phyloP scores from a whole-genome alignment of 2,329 filamentous ascomycete genomes.

The Xylariaceae sp. region DNA sequence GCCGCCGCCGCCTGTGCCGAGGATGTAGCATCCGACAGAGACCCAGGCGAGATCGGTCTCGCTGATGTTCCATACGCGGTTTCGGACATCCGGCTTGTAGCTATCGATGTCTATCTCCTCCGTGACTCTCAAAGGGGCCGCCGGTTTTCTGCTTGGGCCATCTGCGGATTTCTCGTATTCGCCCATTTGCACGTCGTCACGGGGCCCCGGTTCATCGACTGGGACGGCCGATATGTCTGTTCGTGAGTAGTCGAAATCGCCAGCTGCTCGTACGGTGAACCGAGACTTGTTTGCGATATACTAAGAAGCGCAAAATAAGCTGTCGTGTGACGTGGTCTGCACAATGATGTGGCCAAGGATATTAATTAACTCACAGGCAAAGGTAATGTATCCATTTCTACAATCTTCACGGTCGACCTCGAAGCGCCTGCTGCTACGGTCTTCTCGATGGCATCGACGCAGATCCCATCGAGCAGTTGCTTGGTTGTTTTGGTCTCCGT shows the following conservation, averaged over 20 bases:
- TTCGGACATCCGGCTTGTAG: constrained; percentile 57
- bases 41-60: constrained; percentile 66
- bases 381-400: constrained; percentile 61
- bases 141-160: constrained; percentile 15
- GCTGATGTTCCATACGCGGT: constrained; percentile 63
- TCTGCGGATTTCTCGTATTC: constrained; percentile 33
- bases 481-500: constrained; percentile 50
- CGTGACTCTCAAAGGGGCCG: constrained; percentile 19
- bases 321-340: background rate
- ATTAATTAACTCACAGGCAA: constrained; percentile 53
- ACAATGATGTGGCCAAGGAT: background rate
- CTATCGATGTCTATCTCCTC: constrained; percentile 38
- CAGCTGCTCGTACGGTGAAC: constrained; percentile 66
- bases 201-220: constrained; percentile 17
- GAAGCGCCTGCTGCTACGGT: constrained; percentile 54
- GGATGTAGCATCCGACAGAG: constrained; percentile 64
- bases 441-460: constrained; percentile 51
- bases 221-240: constrained; percentile 35
- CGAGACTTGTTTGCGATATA: constrained; percentile 60
- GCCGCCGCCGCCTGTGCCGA: constrained; percentile 67
- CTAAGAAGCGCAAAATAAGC: constrained; percentile 34
- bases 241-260: constrained; percentile 59
- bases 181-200: constrained; percentile 29
- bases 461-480: constrained; percentile 49
- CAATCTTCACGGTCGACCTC: constrained; percentile 52